phyloP scores from a whole-genome alignment of 75 land plant species.

The Picea sitchensis region DNA sequence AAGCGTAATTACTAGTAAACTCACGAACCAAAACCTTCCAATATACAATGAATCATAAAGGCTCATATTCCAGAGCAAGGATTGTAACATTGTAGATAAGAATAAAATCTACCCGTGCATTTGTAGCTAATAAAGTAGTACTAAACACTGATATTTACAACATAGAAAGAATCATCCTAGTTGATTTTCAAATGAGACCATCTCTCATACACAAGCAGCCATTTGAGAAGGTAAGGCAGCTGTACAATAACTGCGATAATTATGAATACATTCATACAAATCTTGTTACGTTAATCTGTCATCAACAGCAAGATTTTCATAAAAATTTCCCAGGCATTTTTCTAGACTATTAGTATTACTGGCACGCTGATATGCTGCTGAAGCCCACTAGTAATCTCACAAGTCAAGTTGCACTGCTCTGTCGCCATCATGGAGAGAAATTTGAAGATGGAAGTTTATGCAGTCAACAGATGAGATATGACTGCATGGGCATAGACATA shows the following conservation, averaged over 20 bases:
- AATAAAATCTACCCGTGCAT: too few relatives aligned
- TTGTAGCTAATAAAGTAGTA: neutral
- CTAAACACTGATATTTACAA: neutral
- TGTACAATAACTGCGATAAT: neutral
- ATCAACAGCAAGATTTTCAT: neutral
- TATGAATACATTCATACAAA: slow-evolving; percentile 6
- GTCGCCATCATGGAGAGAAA: neutral
- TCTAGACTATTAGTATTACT: neutral
- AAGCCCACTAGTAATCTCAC: neutral
- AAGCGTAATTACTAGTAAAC: neutral
- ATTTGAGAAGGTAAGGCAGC: neutral
- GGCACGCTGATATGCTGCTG: slow-evolving; percentile 4
- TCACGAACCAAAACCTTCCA: neutral
- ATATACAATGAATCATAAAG: neutral
- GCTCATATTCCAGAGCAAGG: neutral
- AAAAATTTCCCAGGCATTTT: neutral
- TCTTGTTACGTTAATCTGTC: neutral
- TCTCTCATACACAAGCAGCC: neutral
- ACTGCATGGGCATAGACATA: slow-evolving; percentile 9
- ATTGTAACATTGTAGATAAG: neutral
- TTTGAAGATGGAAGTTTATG: neutral
- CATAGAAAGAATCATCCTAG: neutral
- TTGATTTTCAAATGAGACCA: neutral
- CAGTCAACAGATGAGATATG: neutral
- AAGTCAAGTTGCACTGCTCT: neutral